Percentiles rank a stretch among this genome's conserved stretches.
These are phyloP conservation scores for Calocybe gangraenosa DNA, from an alignment of 768 basidiomycete genomes.

Conservation along the genomic window DNA sequence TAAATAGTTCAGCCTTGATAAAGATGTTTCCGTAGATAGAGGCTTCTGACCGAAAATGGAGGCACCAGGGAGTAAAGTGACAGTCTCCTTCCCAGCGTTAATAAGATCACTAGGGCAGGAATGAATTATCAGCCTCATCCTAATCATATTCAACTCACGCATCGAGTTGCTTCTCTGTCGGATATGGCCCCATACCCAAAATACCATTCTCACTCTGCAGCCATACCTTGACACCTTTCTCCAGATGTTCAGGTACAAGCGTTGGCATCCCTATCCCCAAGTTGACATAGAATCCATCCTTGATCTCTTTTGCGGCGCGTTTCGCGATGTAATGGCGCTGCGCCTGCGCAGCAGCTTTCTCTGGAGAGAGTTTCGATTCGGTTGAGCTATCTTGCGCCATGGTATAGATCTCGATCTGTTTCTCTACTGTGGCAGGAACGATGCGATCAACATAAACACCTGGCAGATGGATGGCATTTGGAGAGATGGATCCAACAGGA, in stretches of 20 bases:
- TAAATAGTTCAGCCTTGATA: neutral
- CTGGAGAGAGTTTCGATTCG: constrained; percentile 30
- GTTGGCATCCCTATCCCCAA: constrained; percentile 92
- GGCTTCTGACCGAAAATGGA: constrained; percentile 75
- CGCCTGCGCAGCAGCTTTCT: constrained; percentile 48
- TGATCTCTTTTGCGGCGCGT: constrained; percentile 86
- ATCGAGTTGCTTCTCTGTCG: constrained; percentile 73
- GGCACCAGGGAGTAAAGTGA: constrained; percentile 89
- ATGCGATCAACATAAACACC: constrained; percentile 90
- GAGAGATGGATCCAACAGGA: constrained; percentile 74
- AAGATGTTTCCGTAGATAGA: neutral
- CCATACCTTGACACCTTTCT: constrained; percentile 77
- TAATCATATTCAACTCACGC: constrained; percentile 46
- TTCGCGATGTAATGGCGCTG: constrained; percentile 74
- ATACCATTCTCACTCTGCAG: constrained; percentile 90
- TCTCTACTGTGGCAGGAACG: constrained; percentile 71
- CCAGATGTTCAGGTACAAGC: constrained; percentile 76
- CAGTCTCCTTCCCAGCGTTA: constrained; percentile 93
- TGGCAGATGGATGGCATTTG: constrained; percentile 77
- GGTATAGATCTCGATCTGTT: constrained; percentile 73
- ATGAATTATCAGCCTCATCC: constrained; percentile 3
- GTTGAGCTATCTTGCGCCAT: constrained; percentile 48
- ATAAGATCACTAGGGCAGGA: constrained; percentile 66
- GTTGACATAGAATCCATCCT: constrained; percentile 85
- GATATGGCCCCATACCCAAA: constrained; percentile 88